Percentiles rank a stretch among this genome's conserved stretches.
phyloP scores from a whole-genome alignment of 176 grass and related monocot species.

The Poa annua region DNA sequence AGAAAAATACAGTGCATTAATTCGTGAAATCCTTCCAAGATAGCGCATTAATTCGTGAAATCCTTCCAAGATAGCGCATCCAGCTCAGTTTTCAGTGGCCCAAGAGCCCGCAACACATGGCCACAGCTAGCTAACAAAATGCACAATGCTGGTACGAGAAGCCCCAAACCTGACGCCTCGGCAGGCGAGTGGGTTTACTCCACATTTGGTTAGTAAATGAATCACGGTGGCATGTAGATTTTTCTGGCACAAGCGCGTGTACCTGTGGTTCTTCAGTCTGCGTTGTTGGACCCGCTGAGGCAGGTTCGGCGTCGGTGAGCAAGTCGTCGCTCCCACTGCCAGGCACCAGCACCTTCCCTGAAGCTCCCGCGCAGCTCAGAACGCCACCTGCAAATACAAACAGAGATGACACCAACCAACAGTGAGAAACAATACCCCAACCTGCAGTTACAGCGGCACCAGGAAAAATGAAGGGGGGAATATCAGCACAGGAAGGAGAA shows the following conservation, averaged over 20 bases:
- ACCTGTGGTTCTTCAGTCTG: constrained; percentile 56
- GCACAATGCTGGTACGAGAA: neutral
- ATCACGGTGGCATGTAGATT: neutral
- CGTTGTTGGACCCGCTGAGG: neutral
- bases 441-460: neutral
- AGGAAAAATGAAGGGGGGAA: neutral
- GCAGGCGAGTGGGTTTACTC: neutral
- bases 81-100: neutral
- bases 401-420: constrained; percentile 6
- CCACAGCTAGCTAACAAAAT: constrained; percentile 26
- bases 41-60: neutral
- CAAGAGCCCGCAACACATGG: neutral
- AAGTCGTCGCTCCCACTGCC: constrained; percentile 57
- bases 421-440: constrained; percentile 2
- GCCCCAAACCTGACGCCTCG: constrained; percentile 28
- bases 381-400: constrained; percentile 44
- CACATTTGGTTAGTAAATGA: constrained; percentile 14
- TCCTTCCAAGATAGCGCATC: neutral
- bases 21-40: neutral
- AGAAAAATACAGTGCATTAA: neutral
- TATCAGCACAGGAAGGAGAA: neutral
- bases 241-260: neutral
- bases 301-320: constrained; percentile 43
- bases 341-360: constrained; percentile 79
- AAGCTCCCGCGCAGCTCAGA: constrained; percentile 47